phyloP scores from a whole-genome alignment of 495 filamentous ascomycete species.

The Penicillium salamii region DNA sequence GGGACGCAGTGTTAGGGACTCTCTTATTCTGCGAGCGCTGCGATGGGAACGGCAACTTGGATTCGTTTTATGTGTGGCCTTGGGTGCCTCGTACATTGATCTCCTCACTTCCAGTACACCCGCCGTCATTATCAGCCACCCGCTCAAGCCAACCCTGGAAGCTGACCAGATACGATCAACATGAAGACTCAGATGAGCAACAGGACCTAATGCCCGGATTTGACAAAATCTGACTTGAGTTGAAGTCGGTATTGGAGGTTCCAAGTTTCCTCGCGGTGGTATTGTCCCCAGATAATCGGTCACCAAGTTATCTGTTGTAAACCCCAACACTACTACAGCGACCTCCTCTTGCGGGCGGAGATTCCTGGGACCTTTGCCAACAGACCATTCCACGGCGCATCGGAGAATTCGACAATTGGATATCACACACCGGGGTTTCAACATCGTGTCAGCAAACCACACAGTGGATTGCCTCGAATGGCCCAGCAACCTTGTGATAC shows the following conservation, averaged over 20 bases:
- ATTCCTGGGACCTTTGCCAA: not conserved
- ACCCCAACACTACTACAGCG: not conserved
- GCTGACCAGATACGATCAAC: not conserved
- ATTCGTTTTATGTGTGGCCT: not conserved
- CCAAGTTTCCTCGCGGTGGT: not conserved
- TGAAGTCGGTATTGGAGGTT: not conserved
- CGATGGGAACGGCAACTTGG: not conserved
- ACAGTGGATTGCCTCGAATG: not conserved
- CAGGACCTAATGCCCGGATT: not conserved
- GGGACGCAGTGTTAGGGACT: not conserved
- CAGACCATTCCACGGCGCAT: not conserved
- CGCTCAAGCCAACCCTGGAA: not conserved
- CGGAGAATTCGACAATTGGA: not conserved
- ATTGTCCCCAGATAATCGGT: not conserved
- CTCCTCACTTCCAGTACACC: not conserved
- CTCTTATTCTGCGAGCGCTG: not conserved
- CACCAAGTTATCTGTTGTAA: slow-evolving; percentile 15
- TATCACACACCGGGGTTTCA: not conserved
- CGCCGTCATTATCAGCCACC: not conserved
- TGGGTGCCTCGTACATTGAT: slow-evolving; percentile 6
- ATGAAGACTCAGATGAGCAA: not conserved
- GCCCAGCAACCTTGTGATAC: not conserved
- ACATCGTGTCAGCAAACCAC: not conserved
- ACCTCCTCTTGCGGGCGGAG: not conserved
- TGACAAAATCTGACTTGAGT: not conserved